Evolutionary conservation across 2,329 filamentous ascomycete genomes (phyloP).

Genomic region (Neoarthrinium moseri): DNA sequence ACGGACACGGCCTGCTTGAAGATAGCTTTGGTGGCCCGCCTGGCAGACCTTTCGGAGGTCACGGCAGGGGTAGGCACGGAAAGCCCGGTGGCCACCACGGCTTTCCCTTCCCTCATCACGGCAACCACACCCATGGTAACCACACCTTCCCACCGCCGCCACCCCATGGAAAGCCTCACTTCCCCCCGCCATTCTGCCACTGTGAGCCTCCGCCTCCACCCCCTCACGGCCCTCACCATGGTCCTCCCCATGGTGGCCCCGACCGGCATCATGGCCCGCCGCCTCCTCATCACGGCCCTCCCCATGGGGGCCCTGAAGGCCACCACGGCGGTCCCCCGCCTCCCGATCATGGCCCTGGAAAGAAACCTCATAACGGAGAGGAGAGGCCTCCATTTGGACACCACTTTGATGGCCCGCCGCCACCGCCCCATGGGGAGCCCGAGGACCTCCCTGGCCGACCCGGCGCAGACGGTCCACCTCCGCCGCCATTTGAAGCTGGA

Average conservation of each 20-base stretch:
- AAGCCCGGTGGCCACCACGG: constrained; percentile 13
- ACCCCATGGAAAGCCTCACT: constrained; percentile 3
- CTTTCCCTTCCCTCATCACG: constrained; percentile 17
- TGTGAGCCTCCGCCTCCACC: constrained; percentile 25
- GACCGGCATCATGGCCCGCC: constrained; percentile 13
- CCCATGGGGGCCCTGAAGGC: constrained; percentile 8
- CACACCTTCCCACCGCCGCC: constrained; percentile 21
- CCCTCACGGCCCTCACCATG: constrained; percentile 16
- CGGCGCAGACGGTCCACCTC: constrained; percentile 7
- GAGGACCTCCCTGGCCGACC: constrained; percentile 1
- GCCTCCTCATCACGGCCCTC: constrained; percentile 22
- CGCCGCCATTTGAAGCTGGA: constrained; percentile 8
- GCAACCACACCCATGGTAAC: constrained; percentile 25
- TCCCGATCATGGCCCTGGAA: constrained; percentile 1
- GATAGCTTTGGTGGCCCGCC: constrained; percentile 19
- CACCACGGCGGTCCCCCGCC: not conserved
- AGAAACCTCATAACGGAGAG: constrained; percentile 1
- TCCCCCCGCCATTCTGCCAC: constrained; percentile 23
- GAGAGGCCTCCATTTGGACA: constrained; percentile 4
- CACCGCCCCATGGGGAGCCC: not conserved
- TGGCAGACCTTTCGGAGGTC: constrained; percentile 9
- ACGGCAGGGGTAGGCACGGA: constrained; percentile 10
- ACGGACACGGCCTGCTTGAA: constrained; percentile 14
- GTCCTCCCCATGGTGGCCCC: constrained; percentile 24
- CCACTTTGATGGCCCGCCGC: constrained; percentile 8